These are phyloP conservation scores for Aspergillus fumigatus DNA, from an alignment of 2,329 filamentous ascomycete species.

Conservation along the genomic window DNA sequence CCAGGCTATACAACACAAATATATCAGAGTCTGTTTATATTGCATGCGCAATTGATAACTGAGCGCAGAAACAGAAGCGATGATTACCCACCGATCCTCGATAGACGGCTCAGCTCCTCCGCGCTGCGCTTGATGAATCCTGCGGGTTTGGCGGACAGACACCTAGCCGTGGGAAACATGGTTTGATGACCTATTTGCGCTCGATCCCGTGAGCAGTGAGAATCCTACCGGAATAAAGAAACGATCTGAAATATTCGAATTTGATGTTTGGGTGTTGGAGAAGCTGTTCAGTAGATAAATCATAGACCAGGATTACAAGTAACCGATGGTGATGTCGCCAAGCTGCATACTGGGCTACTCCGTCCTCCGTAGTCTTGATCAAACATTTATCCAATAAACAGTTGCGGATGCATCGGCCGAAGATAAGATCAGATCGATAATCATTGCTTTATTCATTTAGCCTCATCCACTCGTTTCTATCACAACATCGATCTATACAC, in stretches of 20 bases:
- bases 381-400: not conserved
- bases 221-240: not conserved
- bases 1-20: conserved; percentile 28
- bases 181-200: not conserved
- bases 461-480: not conserved
- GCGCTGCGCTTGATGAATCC: conserved; percentile 57
- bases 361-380: not conserved
- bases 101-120: conserved; percentile 55
- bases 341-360: not conserved
- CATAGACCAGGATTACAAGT: not conserved
- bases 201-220: not conserved
- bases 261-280: not conserved
- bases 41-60: not conserved
- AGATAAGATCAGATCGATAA: conserved; percentile 6
- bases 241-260: not conserved
- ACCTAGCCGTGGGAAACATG: conserved; percentile 38
- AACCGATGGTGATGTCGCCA: not conserved
- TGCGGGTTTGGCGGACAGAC: conserved; percentile 33
- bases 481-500: not conserved
- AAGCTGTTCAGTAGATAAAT: not conserved
- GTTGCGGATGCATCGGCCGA: not conserved
- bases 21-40: not conserved
- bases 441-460: not conserved
- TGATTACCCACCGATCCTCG: conserved; percentile 46
- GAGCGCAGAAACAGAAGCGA: not conserved